phyloP scores from a whole-genome alignment of 495 filamentous ascomycete genomes.

The Trichoderma erinaceum region DNA sequence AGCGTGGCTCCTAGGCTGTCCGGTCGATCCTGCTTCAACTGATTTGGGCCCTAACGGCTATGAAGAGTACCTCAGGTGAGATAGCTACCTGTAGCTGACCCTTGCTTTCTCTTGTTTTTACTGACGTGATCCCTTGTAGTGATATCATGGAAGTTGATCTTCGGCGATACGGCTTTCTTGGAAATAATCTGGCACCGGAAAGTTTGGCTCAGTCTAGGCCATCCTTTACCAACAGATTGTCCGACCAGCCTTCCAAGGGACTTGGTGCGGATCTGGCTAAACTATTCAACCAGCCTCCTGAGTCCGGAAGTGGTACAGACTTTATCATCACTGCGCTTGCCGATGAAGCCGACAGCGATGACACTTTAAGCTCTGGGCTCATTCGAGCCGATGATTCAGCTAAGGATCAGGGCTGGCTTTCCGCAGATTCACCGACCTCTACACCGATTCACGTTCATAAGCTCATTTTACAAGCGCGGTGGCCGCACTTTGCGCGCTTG shows the following conservation, averaged over 20 bases:
- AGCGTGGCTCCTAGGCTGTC: slow-evolving; percentile 92
- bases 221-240: slow-evolving; percentile 32
- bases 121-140: slow-evolving; percentile 33
- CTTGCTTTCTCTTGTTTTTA: not conserved
- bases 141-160: slow-evolving; percentile 91
- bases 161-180: slow-evolving; percentile 73
- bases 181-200: slow-evolving; percentile 64
- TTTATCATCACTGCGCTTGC: slow-evolving; percentile 81
- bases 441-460: slow-evolving; percentile 89
- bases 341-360: slow-evolving; percentile 53
- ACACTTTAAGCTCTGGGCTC: slow-evolving; percentile 46
- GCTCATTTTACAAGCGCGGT: slow-evolving; percentile 86
- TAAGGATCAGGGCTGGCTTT: slow-evolving; percentile 53
- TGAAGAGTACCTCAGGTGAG: slow-evolving; percentile 67
- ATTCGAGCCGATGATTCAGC: slow-evolving; percentile 35
- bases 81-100: not conserved
- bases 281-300: slow-evolving; percentile 77
- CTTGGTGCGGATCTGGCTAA: slow-evolving; percentile 75
- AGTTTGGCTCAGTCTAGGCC: slow-evolving; percentile 51
- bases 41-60: slow-evolving; percentile 50
- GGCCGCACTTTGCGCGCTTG: slow-evolving; percentile 90
- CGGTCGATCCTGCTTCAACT: slow-evolving; percentile 52
- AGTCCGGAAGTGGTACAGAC: slow-evolving; percentile 73
- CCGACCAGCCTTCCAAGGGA: slow-evolving; percentile 51
- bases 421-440: slow-evolving; percentile 59